Evolutionary conservation across 2,329 filamentous ascomycete genomes (phyloP).

Genomic region (Arthroderma sp.): DNA sequence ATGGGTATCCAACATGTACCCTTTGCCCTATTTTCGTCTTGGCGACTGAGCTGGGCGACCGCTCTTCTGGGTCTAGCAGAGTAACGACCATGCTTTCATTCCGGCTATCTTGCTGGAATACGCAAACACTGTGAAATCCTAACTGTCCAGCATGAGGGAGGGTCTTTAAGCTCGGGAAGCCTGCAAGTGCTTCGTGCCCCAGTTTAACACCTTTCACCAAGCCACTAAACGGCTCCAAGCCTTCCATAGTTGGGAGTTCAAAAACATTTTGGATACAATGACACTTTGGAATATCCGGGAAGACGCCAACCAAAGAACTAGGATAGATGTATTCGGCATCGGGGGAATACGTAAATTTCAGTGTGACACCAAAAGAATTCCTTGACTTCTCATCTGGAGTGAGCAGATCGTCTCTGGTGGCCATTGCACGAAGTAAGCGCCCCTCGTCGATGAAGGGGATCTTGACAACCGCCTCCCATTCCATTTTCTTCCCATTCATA

Average conservation of each 20-base stretch:
- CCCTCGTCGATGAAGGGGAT: constrained; percentile 97
- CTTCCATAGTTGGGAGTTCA: constrained; percentile 83
- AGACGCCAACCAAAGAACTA: constrained; percentile 76
- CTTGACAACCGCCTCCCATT: constrained; percentile 98
- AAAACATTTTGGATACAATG: constrained; percentile 93
- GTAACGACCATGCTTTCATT: constrained; percentile 96
- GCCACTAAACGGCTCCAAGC: constrained; percentile 70
- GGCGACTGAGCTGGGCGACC: constrained; percentile 57
- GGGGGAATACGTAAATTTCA: constrained; percentile 81
- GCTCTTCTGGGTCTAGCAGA: constrained; percentile 58
- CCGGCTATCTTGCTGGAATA: constrained; percentile 89
- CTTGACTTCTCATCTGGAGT: constrained; percentile 63
- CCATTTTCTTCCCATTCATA: constrained; percentile 99
- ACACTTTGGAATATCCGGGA: constrained; percentile 76
- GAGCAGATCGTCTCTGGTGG: constrained; percentile 65
- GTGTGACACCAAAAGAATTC: constrained; percentile 79
- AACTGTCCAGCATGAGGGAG: constrained; percentile 70
- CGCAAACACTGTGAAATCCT: constrained; percentile 78
- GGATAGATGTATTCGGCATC: constrained; percentile 71
- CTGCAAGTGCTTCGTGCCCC: constrained; percentile 70
- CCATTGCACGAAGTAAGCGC: constrained; percentile 73
- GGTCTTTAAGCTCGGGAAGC: constrained; percentile 82
- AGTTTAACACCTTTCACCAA: constrained; percentile 74
- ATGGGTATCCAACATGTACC: constrained; percentile 88
- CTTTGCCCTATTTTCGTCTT: constrained; percentile 69